Percentiles rank a stretch among this genome's conserved stretches.
Conservation (phyloP, 768 basidiomycete genomes). For the Postia placenta region DNA sequence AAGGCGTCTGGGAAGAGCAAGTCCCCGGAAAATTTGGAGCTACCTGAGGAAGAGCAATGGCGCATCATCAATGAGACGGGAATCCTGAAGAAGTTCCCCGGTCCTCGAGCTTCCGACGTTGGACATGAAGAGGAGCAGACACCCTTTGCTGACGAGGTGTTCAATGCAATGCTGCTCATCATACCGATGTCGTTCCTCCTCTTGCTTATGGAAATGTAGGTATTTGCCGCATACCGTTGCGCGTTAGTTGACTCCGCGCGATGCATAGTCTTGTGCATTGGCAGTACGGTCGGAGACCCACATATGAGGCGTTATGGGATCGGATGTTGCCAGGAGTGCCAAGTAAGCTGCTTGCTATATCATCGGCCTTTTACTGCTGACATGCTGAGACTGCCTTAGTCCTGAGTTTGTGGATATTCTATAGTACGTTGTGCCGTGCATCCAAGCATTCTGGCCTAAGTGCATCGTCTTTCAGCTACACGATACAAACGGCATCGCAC, state of each 20-base stretch:
- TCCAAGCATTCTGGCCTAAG: not conserved
- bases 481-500: slow-evolving; percentile 52
- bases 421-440: slow-evolving; percentile 40
- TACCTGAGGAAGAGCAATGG: slow-evolving; percentile 76
- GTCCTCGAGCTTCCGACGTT: not conserved
- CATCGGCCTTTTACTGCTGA: not conserved
- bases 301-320: slow-evolving; percentile 41
- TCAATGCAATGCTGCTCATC: slow-evolving; percentile 57
- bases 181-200: slow-evolving; percentile 73
- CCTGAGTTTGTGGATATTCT: slow-evolving; percentile 69
- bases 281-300: slow-evolving; percentile 65
- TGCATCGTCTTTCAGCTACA: slow-evolving; percentile 42
- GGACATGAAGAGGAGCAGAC: slow-evolving; percentile 29
- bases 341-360: slow-evolving; percentile 41
- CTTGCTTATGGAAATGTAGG: slow-evolving; percentile 82
- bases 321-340: slow-evolving; percentile 63
- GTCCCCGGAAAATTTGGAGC: slow-evolving; percentile 26
- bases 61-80: slow-evolving; percentile 65
- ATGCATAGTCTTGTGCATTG: slow-evolving; percentile 62
- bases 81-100: slow-evolving; percentile 21
- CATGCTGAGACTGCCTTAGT: slow-evolving; percentile 38
- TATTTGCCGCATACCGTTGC: slow-evolving; percentile 6
- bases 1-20: not conserved
- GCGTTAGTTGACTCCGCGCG: not conserved
- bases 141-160: slow-evolving; percentile 60